Percentiles rank a stretch among this genome's conserved stretches.
These are phyloP conservation scores for Quercus robur DNA, from an alignment of 306 rosid genomes.

Conservation along the genomic window DNA sequence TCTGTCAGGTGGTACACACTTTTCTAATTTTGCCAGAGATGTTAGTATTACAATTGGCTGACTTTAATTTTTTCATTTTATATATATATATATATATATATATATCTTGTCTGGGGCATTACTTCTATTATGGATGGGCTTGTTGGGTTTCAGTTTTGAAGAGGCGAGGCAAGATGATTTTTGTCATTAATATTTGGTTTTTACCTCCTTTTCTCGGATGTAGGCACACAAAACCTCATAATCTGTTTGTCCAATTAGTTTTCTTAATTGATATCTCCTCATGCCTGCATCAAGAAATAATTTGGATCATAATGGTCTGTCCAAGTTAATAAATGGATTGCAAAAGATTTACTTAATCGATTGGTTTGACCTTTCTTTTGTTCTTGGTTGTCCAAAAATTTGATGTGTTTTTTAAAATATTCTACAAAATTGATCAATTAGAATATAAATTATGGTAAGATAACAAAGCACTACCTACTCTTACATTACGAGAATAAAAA, in stretches of 20 bases:
- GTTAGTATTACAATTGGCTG: not conserved
- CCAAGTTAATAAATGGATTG: not conserved
- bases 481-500: too few relatives aligned
- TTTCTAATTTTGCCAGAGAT: not conserved
- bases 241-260: not conserved
- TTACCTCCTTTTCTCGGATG: not conserved
- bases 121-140: not conserved
- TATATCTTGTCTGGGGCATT: not conserved
- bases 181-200: not conserved
- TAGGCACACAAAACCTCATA: not conserved
- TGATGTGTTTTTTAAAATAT: too few relatives aligned
- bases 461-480: too few relatives aligned
- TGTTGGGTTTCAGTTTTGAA: not conserved
- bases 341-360: not conserved
- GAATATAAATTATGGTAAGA: too few relatives aligned
- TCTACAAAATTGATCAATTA: too few relatives aligned
- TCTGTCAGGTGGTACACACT: not conserved
- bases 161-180: not conserved
- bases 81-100: not conserved
- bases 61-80: not conserved
- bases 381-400: too few relatives aligned
- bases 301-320: not conserved
- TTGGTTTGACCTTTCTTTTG: not conserved
- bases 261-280: not conserved
- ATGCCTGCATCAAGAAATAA: not conserved